Conservation (phyloP, 768 basidiomycete species). For the Trametes meyenii region DNA sequence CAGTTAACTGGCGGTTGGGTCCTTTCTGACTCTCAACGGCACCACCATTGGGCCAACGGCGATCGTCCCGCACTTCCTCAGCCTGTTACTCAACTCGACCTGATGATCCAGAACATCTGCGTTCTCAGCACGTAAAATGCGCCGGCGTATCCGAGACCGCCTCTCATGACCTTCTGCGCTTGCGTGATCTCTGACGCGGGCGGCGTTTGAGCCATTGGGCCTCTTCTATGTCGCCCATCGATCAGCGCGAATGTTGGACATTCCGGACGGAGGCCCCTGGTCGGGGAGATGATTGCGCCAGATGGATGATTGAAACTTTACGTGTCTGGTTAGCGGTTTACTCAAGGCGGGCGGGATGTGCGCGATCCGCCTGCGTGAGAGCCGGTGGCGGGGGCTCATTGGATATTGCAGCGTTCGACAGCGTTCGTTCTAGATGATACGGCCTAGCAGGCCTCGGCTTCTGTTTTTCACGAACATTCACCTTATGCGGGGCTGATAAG, state of each 20-base stretch:
- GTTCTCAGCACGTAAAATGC: conserved; percentile 1
- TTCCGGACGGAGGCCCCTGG: background rate
- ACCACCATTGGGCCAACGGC: background rate
- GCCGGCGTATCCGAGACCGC: background rate
- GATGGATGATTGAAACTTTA: conserved; percentile 21
- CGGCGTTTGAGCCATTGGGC: conserved; percentile 11
- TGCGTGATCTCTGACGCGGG: background rate
- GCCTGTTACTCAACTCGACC: background rate
- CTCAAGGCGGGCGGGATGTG: conserved; percentile 8
- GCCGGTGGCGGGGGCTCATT: conserved; percentile 4
- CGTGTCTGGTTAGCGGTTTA: conserved; percentile 6
- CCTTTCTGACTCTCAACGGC: background rate
- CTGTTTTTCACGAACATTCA: background rate
- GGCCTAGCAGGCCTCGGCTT: conserved; percentile 1
- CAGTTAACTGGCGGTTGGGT: too few species aligned
- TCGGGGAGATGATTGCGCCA: conserved; percentile 8
- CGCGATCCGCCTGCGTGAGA: conserved; percentile 11
- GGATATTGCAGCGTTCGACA: background rate
- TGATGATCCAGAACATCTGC: background rate
- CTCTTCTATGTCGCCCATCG: conserved; percentile 3
- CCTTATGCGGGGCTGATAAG: conserved; percentile 5
- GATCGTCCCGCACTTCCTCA: background rate
- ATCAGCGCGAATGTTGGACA: conserved; percentile 13
- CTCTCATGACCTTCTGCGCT: conserved; percentile 9
- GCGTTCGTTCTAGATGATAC: conserved; percentile 11